A percentile compares a stretch with the other conserved stretches of the same genome.
Conservation (phyloP, 2,329 filamentous ascomycete species). For the Ramularia collo-cygni region DNA sequence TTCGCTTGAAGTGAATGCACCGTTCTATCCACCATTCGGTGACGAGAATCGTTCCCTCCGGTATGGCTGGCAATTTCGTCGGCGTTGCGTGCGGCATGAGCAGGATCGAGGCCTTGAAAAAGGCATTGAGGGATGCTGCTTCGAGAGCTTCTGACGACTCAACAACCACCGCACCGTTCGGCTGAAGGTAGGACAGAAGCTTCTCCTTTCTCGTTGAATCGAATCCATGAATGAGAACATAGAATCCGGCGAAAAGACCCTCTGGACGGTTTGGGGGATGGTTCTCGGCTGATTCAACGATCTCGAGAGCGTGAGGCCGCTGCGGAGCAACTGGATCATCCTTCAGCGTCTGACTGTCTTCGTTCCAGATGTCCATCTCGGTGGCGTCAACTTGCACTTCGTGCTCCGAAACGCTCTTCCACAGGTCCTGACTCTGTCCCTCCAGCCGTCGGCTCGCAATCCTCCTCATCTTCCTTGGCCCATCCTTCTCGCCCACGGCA, state of each 20-base stretch:
- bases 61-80: conserved; percentile 19
- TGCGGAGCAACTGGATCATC: conserved; percentile 1
- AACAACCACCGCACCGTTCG: conserved; percentile 28
- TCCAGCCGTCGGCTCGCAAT: conserved; percentile 78
- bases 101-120: conserved; percentile 18
- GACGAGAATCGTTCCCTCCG: conserved; percentile 43
- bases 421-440: conserved; percentile 75
- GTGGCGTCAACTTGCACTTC: conserved; percentile 20
- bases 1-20: conserved; percentile 69
- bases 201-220: conserved; percentile 14
- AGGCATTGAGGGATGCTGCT: conserved; percentile 10
- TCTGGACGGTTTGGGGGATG: conserved; percentile 7
- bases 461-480: conserved; percentile 75
- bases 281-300: neutral
- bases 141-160: conserved; percentile 17
- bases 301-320: conserved; percentile 1
- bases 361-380: conserved; percentile 21
- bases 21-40: conserved; percentile 93
- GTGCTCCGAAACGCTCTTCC: conserved; percentile 70
- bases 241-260: conserved; percentile 27
- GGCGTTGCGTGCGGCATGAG: conserved; percentile 30
- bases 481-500: conserved; percentile 25
- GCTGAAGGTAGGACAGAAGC: conserved; percentile 19
- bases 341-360: conserved; percentile 13
- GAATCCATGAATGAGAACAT: conserved; percentile 26